A percentile compares a stretch with the other conserved stretches of the same genome.
Evolutionary conservation across 1,284 basidiomycete genomes (phyloP).

Genomic region (Cryptococcus sp.): DNA sequence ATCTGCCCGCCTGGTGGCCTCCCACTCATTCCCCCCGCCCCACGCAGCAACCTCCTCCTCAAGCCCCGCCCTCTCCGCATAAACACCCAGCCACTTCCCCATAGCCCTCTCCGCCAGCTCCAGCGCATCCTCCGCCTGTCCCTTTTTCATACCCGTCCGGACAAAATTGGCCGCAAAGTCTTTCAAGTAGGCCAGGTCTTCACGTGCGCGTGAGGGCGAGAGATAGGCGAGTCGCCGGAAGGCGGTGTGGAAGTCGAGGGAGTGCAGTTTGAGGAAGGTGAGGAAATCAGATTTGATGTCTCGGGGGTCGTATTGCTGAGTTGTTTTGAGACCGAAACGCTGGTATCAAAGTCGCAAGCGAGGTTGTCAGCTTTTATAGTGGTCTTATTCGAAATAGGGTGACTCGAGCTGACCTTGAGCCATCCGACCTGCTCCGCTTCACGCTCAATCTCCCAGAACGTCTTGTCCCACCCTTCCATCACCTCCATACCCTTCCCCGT

Average conservation of each 20-base stretch:
- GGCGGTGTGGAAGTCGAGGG: conserved; percentile 77
- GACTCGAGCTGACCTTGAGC: conserved; percentile 57
- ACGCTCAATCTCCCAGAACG: conserved; percentile 58
- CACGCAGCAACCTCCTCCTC: conserved; percentile 50
- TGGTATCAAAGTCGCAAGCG: conserved; percentile 32
- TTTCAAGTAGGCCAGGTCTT: conserved; percentile 43
- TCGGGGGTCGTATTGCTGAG: conserved; percentile 59
- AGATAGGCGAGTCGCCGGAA: conserved; percentile 70
- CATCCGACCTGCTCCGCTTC: conserved; percentile 63
- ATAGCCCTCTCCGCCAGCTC: conserved; percentile 53
- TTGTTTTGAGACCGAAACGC: conserved; percentile 68
- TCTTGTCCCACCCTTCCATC: conserved; percentile 53
- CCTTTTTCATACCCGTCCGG: conserved; percentile 46
- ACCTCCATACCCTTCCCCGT: conserved; percentile 57
- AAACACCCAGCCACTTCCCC: conserved; percentile 65
- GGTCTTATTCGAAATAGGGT: not conserved
- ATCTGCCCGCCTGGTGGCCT: conserved; percentile 36
- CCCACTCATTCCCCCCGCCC: conserved; percentile 29
- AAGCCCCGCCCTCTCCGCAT: conserved; percentile 59
- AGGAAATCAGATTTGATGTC: conserved; percentile 61
- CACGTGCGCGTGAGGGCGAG: conserved; percentile 49
- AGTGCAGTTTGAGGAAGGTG: conserved; percentile 63
- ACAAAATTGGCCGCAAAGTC: conserved; percentile 58
- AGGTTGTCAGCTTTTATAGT: not conserved
- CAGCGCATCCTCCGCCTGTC: conserved; percentile 52